Evolutionary conservation across 1,284 basidiomycete species (phyloP), one percentile per base, ranked within the genome.

Genomic region (Puccinia novopanici): DNA sequence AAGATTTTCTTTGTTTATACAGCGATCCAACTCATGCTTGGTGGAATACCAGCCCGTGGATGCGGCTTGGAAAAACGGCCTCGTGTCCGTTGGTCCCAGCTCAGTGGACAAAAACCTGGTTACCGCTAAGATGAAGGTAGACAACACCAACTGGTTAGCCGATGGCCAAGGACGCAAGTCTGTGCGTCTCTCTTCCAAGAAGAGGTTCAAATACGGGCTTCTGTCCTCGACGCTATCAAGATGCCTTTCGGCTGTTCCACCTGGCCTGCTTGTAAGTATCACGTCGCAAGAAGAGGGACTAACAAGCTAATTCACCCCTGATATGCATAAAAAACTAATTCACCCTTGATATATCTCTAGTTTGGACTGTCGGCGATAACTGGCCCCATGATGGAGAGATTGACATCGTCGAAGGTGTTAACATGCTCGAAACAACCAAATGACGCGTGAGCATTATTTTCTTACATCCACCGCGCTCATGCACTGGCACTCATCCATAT

Each of bases 221-320:
- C 91, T 94, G 89, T 95, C 81, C 88, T 92, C n/a, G 92, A 94
- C 84, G 88, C 93, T 82, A 87, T 86, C 75, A 86, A 89, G 22
- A 92, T 93, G 90, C 92, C 93, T 1, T 89, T 89, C 83, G 93
- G 93, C 0, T 93, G 92, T 85, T 89, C 89, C 63, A 89, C 91
- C 59, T 94, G 93, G 93, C 93, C 92, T 73, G 92, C 93, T 34
- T 92, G 78, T 80, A 55, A 72, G 78, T 65, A 27, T 48, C 57
- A 27, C 52, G 68, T 22, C 9, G 22, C 10, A 45, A 6, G 24
- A 22, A 9, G 42, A 34, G 34, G 34, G 34, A 4, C 1, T 34
- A 34, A 34, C 4, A 34, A 34, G 34, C 4, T 4, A 34, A 34
- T 34, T 34, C 34, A 34, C 34, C 34, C 34, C 34, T 34, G 34